Evolutionary conservation across 2,329 filamentous ascomycete genomes (phyloP).

Genomic region (Calcarisporium arbuscula): DNA sequence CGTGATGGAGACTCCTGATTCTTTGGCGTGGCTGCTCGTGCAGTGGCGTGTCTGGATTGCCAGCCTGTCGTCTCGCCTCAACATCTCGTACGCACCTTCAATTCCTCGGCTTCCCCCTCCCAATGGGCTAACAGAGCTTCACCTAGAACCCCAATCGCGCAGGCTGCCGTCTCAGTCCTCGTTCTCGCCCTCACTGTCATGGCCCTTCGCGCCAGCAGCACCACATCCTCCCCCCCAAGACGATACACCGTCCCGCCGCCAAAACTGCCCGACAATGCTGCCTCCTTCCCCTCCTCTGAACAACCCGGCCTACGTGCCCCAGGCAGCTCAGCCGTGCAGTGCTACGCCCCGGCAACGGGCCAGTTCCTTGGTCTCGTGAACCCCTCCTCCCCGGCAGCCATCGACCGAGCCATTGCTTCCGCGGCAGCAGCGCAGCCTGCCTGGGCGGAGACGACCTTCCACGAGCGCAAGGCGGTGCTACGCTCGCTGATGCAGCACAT

Average conservation of each 20-base stretch:
- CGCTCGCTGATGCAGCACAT: constrained; percentile 75
- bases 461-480: constrained; percentile 71
- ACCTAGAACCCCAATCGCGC: constrained; percentile 20
- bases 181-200: constrained; percentile 22
- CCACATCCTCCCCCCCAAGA: constrained; percentile 35
- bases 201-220: constrained; percentile 12
- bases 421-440: constrained; percentile 66
- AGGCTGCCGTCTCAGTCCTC: constrained; percentile 14
- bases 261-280: constrained; percentile 51
- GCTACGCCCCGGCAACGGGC: constrained; percentile 86
- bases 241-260: constrained; percentile 57
- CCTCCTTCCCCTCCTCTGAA: constrained; percentile 53
- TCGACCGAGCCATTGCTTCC: constrained; percentile 71
- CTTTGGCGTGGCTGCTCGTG: constrained; percentile 4
- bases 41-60: constrained; percentile 1
- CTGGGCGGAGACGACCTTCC: constrained; percentile 76
- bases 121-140: not conserved
- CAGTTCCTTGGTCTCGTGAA: constrained; percentile 72
- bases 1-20: no score
- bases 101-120: constrained; percentile 6
- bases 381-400: constrained; percentile 67
- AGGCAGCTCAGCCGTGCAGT: constrained; percentile 65
- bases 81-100: constrained; percentile 17
- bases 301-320: constrained; percentile 57
- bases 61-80: constrained; percentile 8